Evolutionary conservation across 306 rosid species (phyloP).

Genomic region (Vicia faba): DNA sequence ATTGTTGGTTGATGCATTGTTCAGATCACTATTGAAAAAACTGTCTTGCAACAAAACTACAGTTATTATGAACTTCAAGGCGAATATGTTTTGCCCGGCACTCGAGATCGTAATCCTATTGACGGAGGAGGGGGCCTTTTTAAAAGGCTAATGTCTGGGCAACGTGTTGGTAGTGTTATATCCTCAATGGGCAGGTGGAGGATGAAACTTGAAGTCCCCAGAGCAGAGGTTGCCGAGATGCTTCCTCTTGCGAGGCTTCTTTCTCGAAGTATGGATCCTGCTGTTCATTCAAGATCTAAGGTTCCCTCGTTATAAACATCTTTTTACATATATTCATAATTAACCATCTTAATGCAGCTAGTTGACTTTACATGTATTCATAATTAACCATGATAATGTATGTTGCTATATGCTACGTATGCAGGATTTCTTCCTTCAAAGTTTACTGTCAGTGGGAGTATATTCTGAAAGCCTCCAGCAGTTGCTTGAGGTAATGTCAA

Average conservation of each 20-base stretch:
- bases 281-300: constrained; percentile 91
- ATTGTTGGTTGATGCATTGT: constrained; percentile 37
- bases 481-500: constrained; percentile 74
- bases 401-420: constrained; percentile 35
- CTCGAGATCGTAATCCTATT: constrained; percentile 73
- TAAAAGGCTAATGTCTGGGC: constrained; percentile 77
- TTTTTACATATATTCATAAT: constrained; percentile 24
- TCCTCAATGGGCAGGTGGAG: constrained; percentile 99
- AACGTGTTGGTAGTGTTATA: constrained; percentile 75
- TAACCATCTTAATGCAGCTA: constrained; percentile 32
- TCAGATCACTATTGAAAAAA: constrained; percentile 92
- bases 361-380: constrained; percentile 21
- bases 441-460: constrained; percentile 79
- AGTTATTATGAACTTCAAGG: constrained; percentile 98
- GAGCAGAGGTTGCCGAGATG: constrained; percentile 96
- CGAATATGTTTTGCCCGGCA: constrained; percentile 89
- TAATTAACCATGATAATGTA: constrained; percentile 23
- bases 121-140: constrained; percentile 65
- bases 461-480: constrained; percentile 57
- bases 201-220: constrained; percentile 86
- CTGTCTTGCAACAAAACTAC: constrained; percentile 85
- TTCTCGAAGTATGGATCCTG: constrained; percentile 86
- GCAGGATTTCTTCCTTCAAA: constrained; percentile 87
- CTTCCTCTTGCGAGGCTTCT: constrained; percentile 96
- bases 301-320: constrained; percentile 48